A percentile compares a stretch with the other conserved stretches of the same genome.
phyloP scores from a whole-genome alignment of 305 asterid species.

The Solanum chacoense region DNA sequence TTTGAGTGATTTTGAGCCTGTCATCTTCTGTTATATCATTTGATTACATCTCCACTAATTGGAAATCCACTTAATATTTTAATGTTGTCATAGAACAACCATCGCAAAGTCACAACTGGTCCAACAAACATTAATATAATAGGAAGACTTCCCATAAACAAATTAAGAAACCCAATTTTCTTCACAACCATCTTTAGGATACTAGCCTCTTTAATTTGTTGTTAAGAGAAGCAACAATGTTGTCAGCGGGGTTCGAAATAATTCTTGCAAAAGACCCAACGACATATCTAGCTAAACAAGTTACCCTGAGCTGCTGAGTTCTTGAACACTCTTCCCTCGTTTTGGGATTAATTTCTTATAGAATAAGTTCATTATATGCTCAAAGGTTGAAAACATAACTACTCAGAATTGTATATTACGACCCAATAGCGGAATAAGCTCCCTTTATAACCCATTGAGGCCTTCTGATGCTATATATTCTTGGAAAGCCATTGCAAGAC shows the following conservation, averaged over 20 bases:
- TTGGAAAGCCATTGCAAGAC: slow-evolving; percentile 18
- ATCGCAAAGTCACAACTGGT: slow-evolving; percentile 31
- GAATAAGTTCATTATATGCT: slow-evolving; percentile 23
- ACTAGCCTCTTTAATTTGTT: slow-evolving; percentile 10
- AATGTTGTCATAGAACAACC: slow-evolving; percentile 31
- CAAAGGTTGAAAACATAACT: slow-evolving; percentile 38
- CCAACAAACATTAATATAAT: slow-evolving; percentile 24
- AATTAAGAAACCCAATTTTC: slow-evolving; percentile 26
- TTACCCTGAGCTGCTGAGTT: slow-evolving; percentile 29
- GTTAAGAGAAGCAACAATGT: slow-evolving; percentile 25
- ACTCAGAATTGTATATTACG: slow-evolving; percentile 31
- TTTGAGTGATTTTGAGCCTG: no score
- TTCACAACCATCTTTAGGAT: slow-evolving; percentile 25
- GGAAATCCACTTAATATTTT: not conserved
- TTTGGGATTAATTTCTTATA: slow-evolving; percentile 20
- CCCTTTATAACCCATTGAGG: slow-evolving; percentile 31
- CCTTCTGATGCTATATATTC: slow-evolving; percentile 23
- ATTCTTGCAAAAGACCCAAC: slow-evolving; percentile 29
- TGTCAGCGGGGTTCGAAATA: slow-evolving; percentile 34
- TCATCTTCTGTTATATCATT: no score
- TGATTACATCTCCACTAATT: no score
- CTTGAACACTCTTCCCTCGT: slow-evolving; percentile 28
- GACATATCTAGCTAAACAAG: slow-evolving; percentile 32
- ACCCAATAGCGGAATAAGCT: slow-evolving; percentile 27
- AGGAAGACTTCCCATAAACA: slow-evolving; percentile 36